Base-by-base conservation (phyloP, 2,329 filamentous ascomycete genomes). In the Cladosporium sp. region DNA sequence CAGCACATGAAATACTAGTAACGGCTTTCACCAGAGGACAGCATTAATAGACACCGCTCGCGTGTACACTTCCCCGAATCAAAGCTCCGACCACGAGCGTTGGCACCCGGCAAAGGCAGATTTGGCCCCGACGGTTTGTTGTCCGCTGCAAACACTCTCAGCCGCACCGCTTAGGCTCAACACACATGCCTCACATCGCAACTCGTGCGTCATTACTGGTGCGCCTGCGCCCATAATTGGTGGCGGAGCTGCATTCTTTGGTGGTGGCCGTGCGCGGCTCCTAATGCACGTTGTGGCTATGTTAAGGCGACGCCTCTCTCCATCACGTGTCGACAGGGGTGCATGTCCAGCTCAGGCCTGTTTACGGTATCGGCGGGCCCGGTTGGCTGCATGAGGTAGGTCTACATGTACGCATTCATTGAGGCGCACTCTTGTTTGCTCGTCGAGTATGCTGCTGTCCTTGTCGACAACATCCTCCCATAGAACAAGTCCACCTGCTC, bases 341-440 rank as follows among this genome's bases (percentile, higher is more conserved):
- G 39, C 39, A 55, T 22, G 42, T 56, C 54, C 54, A 56, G 54
- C 42, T 56, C 54, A 56, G 54, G 54, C 42, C 54, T 37, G 38
- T 42, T 45, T 55, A 55, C 54, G 42, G 54, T 39, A 30, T 56
- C 54, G 54, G 54, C 54, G 54, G 54, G 54, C 34, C 54, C 54
- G 54, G 54, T 49, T 49, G 54, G 54, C 54, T 56, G 54, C 54
- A 56, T 56, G 40, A 55, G 51, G 51, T 36, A 37, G 28, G 30
- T 45, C 25, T 55, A 45, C 39, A 55, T 55, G 22, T 55, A 43
- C 17, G 39, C 39, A 45, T 22, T n/a, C 20, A 55, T n/a, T 25
- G 34, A 25, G 40, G 25, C 25, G 38, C 51, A 22, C 38, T 45
- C 28, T 34, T 34, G 51, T 43, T 54, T 45, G 51, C 17, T 37